A percentile compares a stretch with the other conserved stretches of the same genome.
These are phyloP conservation scores for Mortierella polycephala DNA, from an alignment of 371 early-diverging fungal species.

Conservation along the genomic window DNA sequence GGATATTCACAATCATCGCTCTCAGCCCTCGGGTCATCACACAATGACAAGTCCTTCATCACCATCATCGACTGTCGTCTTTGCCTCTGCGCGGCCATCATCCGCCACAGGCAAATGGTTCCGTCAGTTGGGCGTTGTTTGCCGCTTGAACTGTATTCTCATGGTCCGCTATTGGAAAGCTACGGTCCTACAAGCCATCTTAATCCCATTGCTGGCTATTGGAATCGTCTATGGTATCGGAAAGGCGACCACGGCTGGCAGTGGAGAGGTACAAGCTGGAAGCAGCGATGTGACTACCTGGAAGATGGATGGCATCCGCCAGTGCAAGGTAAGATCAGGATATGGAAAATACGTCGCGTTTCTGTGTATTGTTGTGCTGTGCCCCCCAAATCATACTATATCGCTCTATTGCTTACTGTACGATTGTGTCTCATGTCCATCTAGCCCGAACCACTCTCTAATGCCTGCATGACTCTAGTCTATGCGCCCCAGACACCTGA, in stretches of 20 bases:
- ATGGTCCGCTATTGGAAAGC: conserved; percentile 50
- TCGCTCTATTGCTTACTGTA: not conserved
- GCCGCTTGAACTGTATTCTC: conserved; percentile 40
- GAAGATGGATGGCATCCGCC: conserved; percentile 42
- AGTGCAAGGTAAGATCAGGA: conserved; percentile 32
- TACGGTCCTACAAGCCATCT: conserved; percentile 30
- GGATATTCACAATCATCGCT: not conserved
- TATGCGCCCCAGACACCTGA: conserved; percentile 62
- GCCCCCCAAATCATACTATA: not conserved
- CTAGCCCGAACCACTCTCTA: conserved; percentile 37
- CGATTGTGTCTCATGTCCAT: not conserved
- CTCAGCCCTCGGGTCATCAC: not conserved
- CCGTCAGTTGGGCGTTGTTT: conserved; percentile 42
- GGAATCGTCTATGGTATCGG: conserved; percentile 31
- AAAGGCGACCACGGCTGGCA: conserved; percentile 8
- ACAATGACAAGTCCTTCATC: not conserved
- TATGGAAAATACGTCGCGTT: not conserved
- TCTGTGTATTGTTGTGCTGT: not conserved
- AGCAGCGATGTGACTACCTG: conserved; percentile 21
- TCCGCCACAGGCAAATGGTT: conserved; percentile 19
- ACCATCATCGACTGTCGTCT: conserved; percentile 22
- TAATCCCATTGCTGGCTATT: conserved; percentile 31
- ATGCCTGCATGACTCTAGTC: conserved; percentile 71
- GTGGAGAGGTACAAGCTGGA: conserved; percentile 13
- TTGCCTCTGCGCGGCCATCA: conserved; percentile 36